Base-by-base conservation (phyloP, 1,139 yeast species). In the Geotrichum carabidarum region DNA sequence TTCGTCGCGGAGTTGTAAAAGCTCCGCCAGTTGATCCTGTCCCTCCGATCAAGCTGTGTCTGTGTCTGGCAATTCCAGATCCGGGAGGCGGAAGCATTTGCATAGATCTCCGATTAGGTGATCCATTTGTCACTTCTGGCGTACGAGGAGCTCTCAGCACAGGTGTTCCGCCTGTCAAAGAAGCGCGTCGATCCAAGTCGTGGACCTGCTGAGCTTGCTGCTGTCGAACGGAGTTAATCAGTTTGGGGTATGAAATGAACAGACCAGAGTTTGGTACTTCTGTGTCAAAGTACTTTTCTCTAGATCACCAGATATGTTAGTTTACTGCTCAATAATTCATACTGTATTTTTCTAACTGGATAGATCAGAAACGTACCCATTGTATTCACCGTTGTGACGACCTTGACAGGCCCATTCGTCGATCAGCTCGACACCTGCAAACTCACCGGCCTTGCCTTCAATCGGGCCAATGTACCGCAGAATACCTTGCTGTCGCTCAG, bases 381-480 rank as follows among this genome's bases (percentile, higher is more conserved):
- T 77, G 48, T 81, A 79, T 31, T 76, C 74, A 8, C 99, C 99
- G 61, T 81, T 78, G 65, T 93, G 90, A 66, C 87, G 86, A 11
- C 99, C 99, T 49, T 81, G 75, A 4, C 64, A 65, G 1, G 77
- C 73, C 18, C 84, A 83, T 4, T 85, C 80, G 2, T 88, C 91
- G 9, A 78, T 65, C 48, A 93, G 73, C 67, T 93, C 97, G 4
- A 93, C 78, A 0, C 99, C 99, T 4, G 91, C 96, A 72, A 84
- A 93, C n/a, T 76, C 73, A 0, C 96, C 96, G 5, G 72, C 70
- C 64, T 87, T 89, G 32, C 85, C 86, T 35, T 82, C 79, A 22
- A 93, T 88, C 1, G 79, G 73, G 0, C 98, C 98, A 30, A 83
- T 75, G 68, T 80, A 93, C 60, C 83, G 76, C 51, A 93, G 74